phyloP scores from a whole-genome alignment of 305 asterid species.

The Ajuga reptans region DNA sequence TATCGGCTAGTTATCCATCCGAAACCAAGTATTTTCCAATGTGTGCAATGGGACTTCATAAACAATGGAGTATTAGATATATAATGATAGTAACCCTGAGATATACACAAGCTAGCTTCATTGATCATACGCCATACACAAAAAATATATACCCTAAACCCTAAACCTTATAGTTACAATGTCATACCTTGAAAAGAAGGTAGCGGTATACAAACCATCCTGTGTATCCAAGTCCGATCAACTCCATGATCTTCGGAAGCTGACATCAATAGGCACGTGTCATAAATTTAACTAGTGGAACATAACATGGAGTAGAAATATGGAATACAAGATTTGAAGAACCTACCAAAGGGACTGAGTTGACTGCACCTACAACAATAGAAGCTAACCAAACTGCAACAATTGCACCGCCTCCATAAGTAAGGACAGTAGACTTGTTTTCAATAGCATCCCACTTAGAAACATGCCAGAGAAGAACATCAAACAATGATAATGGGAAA shows the following conservation, averaged over 20 bases:
- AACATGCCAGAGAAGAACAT: background rate
- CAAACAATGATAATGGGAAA: background rate
- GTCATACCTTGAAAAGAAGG: slow-evolving; percentile 85
- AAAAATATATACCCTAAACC: too few relatives aligned
- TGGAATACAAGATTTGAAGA: background rate
- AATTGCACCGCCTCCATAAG: slow-evolving; percentile 80
- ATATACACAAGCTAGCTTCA: too few relatives aligned
- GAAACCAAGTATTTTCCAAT: too few relatives aligned
- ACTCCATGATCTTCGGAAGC: slow-evolving; percentile 95
- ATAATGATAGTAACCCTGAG: too few relatives aligned
- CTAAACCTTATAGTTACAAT: background rate
- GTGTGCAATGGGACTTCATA: too few relatives aligned
- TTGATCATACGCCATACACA: too few relatives aligned
- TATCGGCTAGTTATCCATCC: too few relatives aligned
- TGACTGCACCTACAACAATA: slow-evolving; percentile 67
- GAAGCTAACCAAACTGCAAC: slow-evolving; percentile 83
- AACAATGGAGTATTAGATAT: too few relatives aligned
- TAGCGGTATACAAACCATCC: slow-evolving; percentile 99
- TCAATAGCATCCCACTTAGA: slow-evolving; percentile 92
- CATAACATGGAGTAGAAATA: background rate
- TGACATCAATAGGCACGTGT: slow-evolving; percentile 18
- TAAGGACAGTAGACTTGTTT: slow-evolving; percentile 68
- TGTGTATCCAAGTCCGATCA: slow-evolving; percentile 92
- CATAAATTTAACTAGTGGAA: background rate
- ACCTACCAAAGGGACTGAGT: slow-evolving; percentile 89